Evolutionary conservation across 306 rosid species (phyloP), one percentile per base, ranked within the genome.

Genomic region (Trifolium repens): DNA sequence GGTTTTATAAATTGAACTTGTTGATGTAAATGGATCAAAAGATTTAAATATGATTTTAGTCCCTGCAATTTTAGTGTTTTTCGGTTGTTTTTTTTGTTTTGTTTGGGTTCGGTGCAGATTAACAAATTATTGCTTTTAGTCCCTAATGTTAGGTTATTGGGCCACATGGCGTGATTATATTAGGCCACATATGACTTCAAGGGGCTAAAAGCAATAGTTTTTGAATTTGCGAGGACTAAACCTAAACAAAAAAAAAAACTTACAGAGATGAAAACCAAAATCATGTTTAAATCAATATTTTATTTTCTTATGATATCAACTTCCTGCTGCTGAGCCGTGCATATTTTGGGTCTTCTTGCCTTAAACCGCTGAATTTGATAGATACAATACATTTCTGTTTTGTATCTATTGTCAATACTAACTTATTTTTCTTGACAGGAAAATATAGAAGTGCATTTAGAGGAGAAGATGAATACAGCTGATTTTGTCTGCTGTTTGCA

Each of bases 401-500:
- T 39, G 42, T 2, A 44, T 69, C 13, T 67, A 34, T 67, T 69
- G 27, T 14, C 34, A 15, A 4, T 67, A 6, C 67, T 71, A 37
- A 9, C 44, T 57, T 37, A 15, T 71, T 24, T 7, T 42, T 61
- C 75, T 44, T 78, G 65, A 67, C 87, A 94, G 99, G 97, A 88
- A 49, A 79, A 79, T 68, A 57, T 90, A 53, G 92, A 90, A 78
- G 40, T 11, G 2, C 90, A 75, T 78, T 73, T 90, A 85, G 85
- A 89, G 82, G 94, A 89, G 83, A 88, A 92, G 84, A 71, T 73
- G 35, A 85, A 72, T 77, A 54, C 37, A 6, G 96, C 86, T 44
- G 99, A 92, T 90, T 75, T 84, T 75, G 97, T 94, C 75, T 94
- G 97, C 90, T 94, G 99, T 84, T 79, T 94, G 89, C 96, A 94